These are phyloP conservation scores for Ramaria rubella DNA, from an alignment of 768 basidiomycete species.

Conservation along the genomic window DNA sequence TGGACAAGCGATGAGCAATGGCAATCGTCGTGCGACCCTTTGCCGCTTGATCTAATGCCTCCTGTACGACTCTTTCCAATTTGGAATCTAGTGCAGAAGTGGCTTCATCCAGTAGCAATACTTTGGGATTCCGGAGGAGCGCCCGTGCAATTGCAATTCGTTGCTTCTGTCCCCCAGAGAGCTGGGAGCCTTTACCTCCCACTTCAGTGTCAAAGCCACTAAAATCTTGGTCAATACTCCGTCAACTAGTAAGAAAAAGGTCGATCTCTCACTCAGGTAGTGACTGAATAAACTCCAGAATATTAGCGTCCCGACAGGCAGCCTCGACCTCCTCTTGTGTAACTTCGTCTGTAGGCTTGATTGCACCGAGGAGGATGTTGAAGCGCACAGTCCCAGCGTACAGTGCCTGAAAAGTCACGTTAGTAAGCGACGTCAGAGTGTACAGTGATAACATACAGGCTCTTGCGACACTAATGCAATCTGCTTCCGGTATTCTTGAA, in stretches of 20 bases:
- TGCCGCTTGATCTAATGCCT: slow-evolving; percentile 85
- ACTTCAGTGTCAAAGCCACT: slow-evolving; percentile 90
- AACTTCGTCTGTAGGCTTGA: slow-evolving; percentile 67
- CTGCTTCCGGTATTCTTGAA: slow-evolving; percentile 83
- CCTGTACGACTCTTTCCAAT: slow-evolving; percentile 95
- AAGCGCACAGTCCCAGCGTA: slow-evolving; percentile 88
- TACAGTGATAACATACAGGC: slow-evolving; percentile 31
- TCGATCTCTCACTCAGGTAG: slow-evolving; percentile 65
- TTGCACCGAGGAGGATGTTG: slow-evolving; percentile 84
- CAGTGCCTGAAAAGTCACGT: slow-evolving; percentile 39
- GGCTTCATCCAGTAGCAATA: slow-evolving; percentile 85
- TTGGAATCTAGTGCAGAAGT: slow-evolving; percentile 88
- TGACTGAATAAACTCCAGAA: slow-evolving; percentile 81
- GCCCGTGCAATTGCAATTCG: slow-evolving; percentile 85
- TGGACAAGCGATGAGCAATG: slow-evolving; percentile 90
- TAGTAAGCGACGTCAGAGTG: background rate
- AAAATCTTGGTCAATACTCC: slow-evolving; percentile 1
- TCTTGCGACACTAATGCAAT: slow-evolving; percentile 91
- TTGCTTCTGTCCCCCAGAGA: slow-evolving; percentile 86
- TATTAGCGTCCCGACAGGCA: slow-evolving; percentile 85
- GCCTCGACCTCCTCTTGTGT: slow-evolving; percentile 83
- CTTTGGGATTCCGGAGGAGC: slow-evolving; percentile 81
- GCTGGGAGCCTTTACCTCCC: slow-evolving; percentile 83
- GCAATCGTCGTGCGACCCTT: slow-evolving; percentile 91
- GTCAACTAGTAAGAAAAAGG: background rate